Evolutionary conservation across 2,329 filamentous ascomycete species (phyloP).

Genomic region (Pseudogymnoascus sp.): DNA sequence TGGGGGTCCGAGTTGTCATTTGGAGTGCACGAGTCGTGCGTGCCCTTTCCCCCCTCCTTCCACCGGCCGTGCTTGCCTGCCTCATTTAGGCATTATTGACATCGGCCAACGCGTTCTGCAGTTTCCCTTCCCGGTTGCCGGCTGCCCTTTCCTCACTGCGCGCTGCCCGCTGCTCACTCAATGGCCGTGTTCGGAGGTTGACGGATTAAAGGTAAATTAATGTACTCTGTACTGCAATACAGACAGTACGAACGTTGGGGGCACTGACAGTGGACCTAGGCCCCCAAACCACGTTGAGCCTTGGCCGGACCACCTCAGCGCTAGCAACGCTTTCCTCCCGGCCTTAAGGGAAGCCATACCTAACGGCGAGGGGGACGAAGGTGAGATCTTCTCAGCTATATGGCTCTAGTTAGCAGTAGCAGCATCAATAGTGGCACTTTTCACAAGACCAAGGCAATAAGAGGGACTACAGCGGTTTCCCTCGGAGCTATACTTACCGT

Average conservation of each 20-base stretch:
- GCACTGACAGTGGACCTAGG: conserved; percentile 4
- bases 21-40: not conserved
- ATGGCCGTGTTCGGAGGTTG: not conserved
- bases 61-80: not conserved
- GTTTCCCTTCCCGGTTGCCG: not conserved
- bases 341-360: not conserved
- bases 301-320: not conserved
- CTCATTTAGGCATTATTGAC: conserved; percentile 3
- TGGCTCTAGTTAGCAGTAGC: conserved; percentile 3
- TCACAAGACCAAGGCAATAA: not conserved
- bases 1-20: not conserved
- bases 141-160: not conserved
- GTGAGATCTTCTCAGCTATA: not conserved
- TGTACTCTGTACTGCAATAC: not conserved
- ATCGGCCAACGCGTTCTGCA: not conserved
- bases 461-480: not conserved
- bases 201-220: not conserved
- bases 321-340: not conserved
- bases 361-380: not conserved
- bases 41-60: not conserved
- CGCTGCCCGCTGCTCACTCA: not conserved
- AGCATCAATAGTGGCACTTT: not conserved
- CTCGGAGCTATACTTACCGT: not conserved
- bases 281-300: not conserved
- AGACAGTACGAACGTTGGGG: not conserved